Base-by-base conservation (phyloP, 2,329 filamentous ascomycete genomes). In the Neopestalotiopsis sp. region DNA sequence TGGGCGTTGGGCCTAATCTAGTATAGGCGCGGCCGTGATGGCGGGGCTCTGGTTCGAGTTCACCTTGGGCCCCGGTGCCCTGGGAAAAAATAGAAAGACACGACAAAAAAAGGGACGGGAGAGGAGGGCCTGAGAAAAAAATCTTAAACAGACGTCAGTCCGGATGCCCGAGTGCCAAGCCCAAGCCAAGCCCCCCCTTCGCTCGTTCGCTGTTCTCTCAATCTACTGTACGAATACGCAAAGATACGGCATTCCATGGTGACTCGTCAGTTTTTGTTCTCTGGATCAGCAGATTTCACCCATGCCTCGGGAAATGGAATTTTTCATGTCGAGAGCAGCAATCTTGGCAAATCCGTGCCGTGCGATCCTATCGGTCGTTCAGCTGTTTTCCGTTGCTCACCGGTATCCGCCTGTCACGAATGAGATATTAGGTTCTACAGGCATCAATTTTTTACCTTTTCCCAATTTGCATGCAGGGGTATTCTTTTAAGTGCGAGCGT, bases 141-240 rank as follows among this genome's bases (percentile, higher is more conserved):
- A 56, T 49, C 30, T 66, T 66, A 66, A 56, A 56, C 63, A 20
- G 40, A 66, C 63, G 42, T 66, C 63, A 66, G 63, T 30, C 56
- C 63, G 45, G 63, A 24, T 49, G 49, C 45, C 34, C n/a, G 52
- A 34, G 20, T 34, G n/a, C 32, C 13, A 14, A 62, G 13, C 7
- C 4, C 32, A n/a, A 20, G 28, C 28, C 32, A 34, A 20, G 32
- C 59, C 32, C 45, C 45, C 6, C 45, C 45, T 14, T 52, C 17
- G 45, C 45, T n/a, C 13, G 42, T n/a, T 49, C 17, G 13, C 17
- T n/a, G 12, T n/a, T 49, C 17, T 49, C 42, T 17, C 17, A 3
- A 17, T n/a, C 9, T 52, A n/a, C 6, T 52, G 17, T 20, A 52
- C 20, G n/a, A 20, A 20, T 5, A 20, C 5, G 9, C 6, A 52